These are phyloP conservation scores for Penicillium antarcticum DNA, from an alignment of 495 filamentous ascomycete genomes.

Conservation along the genomic window DNA sequence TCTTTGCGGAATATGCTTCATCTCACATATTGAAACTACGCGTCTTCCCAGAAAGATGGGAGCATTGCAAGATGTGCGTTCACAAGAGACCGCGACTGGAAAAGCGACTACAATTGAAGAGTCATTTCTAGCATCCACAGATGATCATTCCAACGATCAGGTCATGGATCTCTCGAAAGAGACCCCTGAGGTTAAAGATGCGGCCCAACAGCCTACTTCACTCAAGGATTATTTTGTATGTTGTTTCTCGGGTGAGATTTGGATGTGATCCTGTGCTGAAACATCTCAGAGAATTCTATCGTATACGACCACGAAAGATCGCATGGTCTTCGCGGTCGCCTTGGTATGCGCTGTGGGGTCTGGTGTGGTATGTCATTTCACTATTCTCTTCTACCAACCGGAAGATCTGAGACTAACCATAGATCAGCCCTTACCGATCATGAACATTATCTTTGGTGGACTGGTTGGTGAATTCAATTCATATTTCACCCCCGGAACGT, in stretches of 20 bases:
- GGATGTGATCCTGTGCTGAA: no score
- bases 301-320: no score
- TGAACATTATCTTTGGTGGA: constrained; percentile 47
- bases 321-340: no score
- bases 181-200: neutral
- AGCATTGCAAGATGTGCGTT: no score
- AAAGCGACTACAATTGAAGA: neutral
- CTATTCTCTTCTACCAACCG: neutral
- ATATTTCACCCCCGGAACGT: constrained; percentile 24
- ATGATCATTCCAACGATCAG: neutral
- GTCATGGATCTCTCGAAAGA: neutral
- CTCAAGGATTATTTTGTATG: constrained; percentile 2
- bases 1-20: no score
- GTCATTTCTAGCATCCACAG: neutral
- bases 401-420: neutral
- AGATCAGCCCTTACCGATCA: constrained; percentile 37
- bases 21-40: no score
- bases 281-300: no score
- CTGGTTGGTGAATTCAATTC: constrained; percentile 36
- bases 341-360: no score
- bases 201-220: neutral
- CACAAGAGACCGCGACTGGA: neutral
- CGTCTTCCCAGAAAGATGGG: no score
- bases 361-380: neutral
- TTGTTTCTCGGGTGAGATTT: neutral